These are phyloP conservation scores for Posidonia oceanica DNA, from an alignment of 116 monocot species.

Conservation along the genomic window DNA sequence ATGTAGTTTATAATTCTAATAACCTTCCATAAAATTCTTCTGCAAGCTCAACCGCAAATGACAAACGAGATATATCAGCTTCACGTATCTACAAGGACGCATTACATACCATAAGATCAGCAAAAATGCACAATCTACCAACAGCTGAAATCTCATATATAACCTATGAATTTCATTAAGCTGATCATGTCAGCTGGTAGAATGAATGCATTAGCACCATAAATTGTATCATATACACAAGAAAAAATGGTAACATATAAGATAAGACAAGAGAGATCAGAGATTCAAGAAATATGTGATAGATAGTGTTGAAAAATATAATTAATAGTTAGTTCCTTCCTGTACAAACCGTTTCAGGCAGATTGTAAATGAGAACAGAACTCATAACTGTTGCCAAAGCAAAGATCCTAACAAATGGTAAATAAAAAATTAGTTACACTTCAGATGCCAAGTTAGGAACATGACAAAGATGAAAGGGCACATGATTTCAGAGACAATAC, in stretches of 20 bases:
- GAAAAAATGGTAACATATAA: not conserved
- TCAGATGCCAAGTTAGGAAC: not conserved
- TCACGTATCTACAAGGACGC: conserved; percentile 74
- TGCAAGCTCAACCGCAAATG: conserved; percentile 99
- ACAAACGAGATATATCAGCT: conserved; percentile 98
- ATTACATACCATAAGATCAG: not conserved
- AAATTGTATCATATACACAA: too few relatives aligned
- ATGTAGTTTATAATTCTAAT: conserved; percentile 1
- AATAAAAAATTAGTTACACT: conserved; percentile 2
- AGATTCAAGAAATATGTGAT: not conserved
- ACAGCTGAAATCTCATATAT: too few relatives aligned
- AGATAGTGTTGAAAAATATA: too few relatives aligned
- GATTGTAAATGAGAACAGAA: conserved; percentile 95
- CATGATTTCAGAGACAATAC: conserved; percentile 18
- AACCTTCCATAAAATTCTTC: conserved; percentile 99
- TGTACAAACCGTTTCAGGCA: conserved; percentile 92
- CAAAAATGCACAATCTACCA: not conserved
- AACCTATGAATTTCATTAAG: too few relatives aligned
- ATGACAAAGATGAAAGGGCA: not conserved
- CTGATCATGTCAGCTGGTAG: not conserved
- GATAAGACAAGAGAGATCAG: not conserved
- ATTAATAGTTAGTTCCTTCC: not conserved
- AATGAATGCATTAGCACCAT: not conserved
- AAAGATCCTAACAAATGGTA: conserved; percentile 63
- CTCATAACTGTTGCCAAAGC: conserved; percentile 97